Conservation (phyloP, 257 asterid genomes). For the Verbena officinalis region DNA sequence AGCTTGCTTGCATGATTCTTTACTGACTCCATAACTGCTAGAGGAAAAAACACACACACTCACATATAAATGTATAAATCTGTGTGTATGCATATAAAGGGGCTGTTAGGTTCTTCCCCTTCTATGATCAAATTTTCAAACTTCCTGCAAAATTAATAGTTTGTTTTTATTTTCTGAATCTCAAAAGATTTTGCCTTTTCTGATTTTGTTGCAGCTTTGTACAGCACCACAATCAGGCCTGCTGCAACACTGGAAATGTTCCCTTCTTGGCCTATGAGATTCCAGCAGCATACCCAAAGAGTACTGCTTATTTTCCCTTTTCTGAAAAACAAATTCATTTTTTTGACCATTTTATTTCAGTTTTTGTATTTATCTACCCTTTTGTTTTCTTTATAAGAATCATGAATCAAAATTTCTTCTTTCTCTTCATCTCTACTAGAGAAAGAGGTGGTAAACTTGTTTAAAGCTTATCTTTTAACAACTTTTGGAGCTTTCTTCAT, state of each 20-base stretch:
- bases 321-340: not conserved
- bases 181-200: conserved; percentile 51
- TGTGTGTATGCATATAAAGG: conserved; percentile 4
- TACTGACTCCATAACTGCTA: conserved; percentile 78
- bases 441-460: not conserved
- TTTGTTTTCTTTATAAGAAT: not conserved
- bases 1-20: conserved; percentile 60
- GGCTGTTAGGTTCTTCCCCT: conserved; percentile 39
- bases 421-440: not conserved
- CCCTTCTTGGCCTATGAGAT: conserved; percentile 95
- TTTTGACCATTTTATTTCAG: conserved; percentile 24
- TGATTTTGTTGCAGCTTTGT: conserved; percentile 81
- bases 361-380: not conserved
- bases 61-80: too few species aligned
- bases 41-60: not conserved
- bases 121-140: conserved; percentile 23
- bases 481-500: conserved; percentile 39
- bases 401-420: conserved; percentile 2
- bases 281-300: conserved; percentile 60
- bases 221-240: conserved; percentile 61
- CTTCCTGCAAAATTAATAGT: not conserved
- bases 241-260: conserved; percentile 96
- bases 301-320: conserved; percentile 35
- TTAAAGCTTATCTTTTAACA: conserved; percentile 22
- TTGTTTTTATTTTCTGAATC: conserved; percentile 30